Base-by-base conservation (phyloP, 164 flowering plant species). In the Cinnamomum chago region DNA sequence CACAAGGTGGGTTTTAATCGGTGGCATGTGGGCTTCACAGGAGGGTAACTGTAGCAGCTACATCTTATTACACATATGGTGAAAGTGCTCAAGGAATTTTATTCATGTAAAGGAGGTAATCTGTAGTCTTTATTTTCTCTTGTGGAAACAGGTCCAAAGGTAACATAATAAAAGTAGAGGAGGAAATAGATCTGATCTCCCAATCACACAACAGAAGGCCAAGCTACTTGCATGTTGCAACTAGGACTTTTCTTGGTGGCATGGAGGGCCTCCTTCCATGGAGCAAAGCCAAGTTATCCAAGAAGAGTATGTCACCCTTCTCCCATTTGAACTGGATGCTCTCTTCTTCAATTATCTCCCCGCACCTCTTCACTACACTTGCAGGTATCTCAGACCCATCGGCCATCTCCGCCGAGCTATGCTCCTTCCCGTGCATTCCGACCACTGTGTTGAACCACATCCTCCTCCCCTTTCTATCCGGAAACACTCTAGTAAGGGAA, bases 401-500 rank as follows among this genome's bases (percentile, higher is more conserved):
- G 0, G 89, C 90, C 83, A 83, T 78, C 2, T 58, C 28, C 9
- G 89, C 87, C 0, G 86, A 81, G 82, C 88, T 83, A 64, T 69
- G 67, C 79, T 84, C 87, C 81, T 86, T 86, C 25, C 89, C 89
- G 60, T 88, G 75, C 88, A 85, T 85, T 3, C 87, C 88, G 5
- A 85, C 89, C 47, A 89, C 3, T 1, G 88, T 87, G 82, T 89
- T 89, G 83, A 88, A 88, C 90, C 90, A 86, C 88, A 86, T 85
- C 50, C 79, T 81, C 79, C 88, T 81, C 71, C 81, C 88, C 51
- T 84, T 83, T 40, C 90, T 81, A 68, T 81, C 88, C 1, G 86
- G 87, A 65, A 87, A 86, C 24, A 86, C 87, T 77, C 58, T 83
- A 0, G 86, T 86, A 17, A 82, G 76, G 5, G 77, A 0, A 47